Percentiles rank a stretch among this genome's conserved stretches.
These are phyloP conservation scores for Grammothele lineata DNA, from an alignment of 768 basidiomycete genomes.

Conservation along the genomic window DNA sequence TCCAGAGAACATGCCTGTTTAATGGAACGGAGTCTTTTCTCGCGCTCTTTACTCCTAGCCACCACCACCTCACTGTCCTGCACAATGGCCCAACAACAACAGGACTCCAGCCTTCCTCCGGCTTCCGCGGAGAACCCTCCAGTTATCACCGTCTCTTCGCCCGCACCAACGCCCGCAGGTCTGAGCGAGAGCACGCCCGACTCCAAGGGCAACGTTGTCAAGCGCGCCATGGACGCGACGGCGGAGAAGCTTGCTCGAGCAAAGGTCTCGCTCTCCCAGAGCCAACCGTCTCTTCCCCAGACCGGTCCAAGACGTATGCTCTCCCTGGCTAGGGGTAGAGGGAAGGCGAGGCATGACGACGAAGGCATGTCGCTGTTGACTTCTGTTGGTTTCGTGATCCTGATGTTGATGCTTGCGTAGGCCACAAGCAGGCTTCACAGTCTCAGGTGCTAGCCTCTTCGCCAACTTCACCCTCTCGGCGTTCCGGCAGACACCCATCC, in stretches of 20 bases:
- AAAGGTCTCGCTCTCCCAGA: constrained; percentile 22
- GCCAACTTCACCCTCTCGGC: constrained; percentile 4
- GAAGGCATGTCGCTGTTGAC: too few species aligned
- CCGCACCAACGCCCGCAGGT: too few species aligned
- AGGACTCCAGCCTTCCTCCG: too few species aligned
- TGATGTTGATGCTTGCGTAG: constrained; percentile 8
- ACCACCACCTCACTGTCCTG: too few species aligned
- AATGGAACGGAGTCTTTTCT: too few species aligned
- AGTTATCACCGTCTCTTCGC: background rate
- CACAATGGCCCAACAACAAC: too few species aligned
- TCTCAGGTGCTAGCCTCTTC: constrained; percentile 19
- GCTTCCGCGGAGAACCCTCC: too few species aligned
- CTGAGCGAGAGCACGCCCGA: constrained; percentile 8
- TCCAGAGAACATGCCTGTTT: too few species aligned
- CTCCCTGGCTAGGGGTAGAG: constrained; percentile 51
- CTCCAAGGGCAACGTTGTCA: constrained; percentile 17
- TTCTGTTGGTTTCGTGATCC: too few species aligned
- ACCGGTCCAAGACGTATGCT: constrained; percentile 44
- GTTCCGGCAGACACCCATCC: background rate
- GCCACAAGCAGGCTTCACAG: constrained; percentile 8
- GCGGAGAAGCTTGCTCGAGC: constrained; percentile 65
- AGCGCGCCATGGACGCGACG: constrained; percentile 43
- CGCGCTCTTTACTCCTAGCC: too few species aligned
- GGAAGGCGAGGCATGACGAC: constrained; percentile 31
- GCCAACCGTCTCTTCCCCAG: constrained; percentile 28